Evolutionary conservation across 2,329 filamentous ascomycete genomes (phyloP).

Genomic region (Penicillium oxalicum): DNA sequence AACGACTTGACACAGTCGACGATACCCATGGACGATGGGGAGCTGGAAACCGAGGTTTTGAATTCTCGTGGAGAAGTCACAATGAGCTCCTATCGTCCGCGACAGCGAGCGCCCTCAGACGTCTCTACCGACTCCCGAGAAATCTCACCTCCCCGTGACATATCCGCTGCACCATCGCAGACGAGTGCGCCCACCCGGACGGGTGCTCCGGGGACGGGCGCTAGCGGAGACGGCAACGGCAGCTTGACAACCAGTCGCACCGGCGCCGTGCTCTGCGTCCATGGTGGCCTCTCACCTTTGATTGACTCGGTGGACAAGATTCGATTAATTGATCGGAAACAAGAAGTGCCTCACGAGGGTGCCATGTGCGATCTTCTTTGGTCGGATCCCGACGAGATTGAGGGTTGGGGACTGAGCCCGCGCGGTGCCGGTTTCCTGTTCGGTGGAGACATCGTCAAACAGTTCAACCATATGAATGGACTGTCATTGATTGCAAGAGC

Average conservation of each 20-base stretch:
- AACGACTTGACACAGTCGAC: slow-evolving; percentile 44
- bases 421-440: slow-evolving; percentile 94
- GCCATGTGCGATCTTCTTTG: slow-evolving; percentile 98
- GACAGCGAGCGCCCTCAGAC: slow-evolving; percentile 29
- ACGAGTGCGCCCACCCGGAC: slow-evolving; percentile 46
- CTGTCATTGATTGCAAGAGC: slow-evolving; percentile 86
- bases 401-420: slow-evolving; percentile 91
- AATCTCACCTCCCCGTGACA: slow-evolving; percentile 38
- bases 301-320: slow-evolving; percentile 96
- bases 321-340: slow-evolving; percentile 86
- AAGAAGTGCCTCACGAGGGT: slow-evolving; percentile 96
- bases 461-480: slow-evolving; percentile 92
- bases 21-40: slow-evolving; percentile 55
- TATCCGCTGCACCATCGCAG: slow-evolving; percentile 39
- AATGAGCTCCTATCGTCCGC: slow-evolving; percentile 44
- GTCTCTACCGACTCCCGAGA: slow-evolving; percentile 32
- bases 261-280: slow-evolving; percentile 88
- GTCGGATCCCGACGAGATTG: slow-evolving; percentile 97
- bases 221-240: slow-evolving; percentile 61
- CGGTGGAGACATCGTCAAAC: slow-evolving; percentile 88
- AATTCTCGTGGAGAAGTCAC: slow-evolving; percentile 77
- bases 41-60: slow-evolving; percentile 88
- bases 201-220: slow-evolving; percentile 73
- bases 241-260: slow-evolving; percentile 48
- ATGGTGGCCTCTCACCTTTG: slow-evolving; percentile 84